These are phyloP conservation scores for Eimeria falciformis DNA, from an alignment of 169 alveolate genomes.

Conservation along the genomic window DNA sequence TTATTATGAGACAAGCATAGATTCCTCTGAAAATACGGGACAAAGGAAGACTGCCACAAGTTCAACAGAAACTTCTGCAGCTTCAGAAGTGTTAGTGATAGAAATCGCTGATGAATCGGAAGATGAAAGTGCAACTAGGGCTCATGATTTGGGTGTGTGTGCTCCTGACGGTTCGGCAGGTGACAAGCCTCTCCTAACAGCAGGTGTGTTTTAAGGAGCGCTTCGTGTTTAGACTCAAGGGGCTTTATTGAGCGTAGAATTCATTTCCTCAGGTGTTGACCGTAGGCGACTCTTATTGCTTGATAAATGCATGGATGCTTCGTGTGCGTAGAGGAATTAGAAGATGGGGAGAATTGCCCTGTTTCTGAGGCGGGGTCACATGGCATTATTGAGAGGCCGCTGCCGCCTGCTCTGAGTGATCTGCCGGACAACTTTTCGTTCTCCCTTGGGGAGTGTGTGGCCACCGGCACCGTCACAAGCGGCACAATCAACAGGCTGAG, in stretches of 20 bases:
- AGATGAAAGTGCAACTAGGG: slow-evolving; percentile 13
- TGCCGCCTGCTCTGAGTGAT: slow-evolving; percentile 29
- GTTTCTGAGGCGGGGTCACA: not conserved
- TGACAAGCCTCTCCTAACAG: not conserved
- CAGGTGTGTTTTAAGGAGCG: too few relatives aligned
- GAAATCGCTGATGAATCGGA: slow-evolving; percentile 50
- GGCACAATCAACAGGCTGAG: slow-evolving; percentile 56
- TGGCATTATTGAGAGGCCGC: not conserved
- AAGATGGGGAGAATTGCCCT: not conserved
- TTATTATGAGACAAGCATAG: not conserved
- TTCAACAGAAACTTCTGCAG: not conserved
- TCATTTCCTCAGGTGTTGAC: too few relatives aligned
- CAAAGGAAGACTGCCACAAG: not conserved
- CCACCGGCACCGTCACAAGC: slow-evolving; percentile 65
- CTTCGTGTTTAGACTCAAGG: too few relatives aligned
- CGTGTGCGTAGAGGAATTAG: not conserved
- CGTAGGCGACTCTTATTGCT: too few relatives aligned
- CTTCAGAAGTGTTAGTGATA: slow-evolving; percentile 26
- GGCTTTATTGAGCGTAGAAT: too few relatives aligned
- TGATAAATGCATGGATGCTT: not conserved
- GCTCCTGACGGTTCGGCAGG: not conserved
- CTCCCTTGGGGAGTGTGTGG: slow-evolving; percentile 42
- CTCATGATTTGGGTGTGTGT: not conserved
- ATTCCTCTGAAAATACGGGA: not conserved
- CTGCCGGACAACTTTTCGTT: slow-evolving; percentile 51